Evolutionary conservation across 148 eudicot species (phyloP).

Genomic region (Drosera capensis): DNA sequence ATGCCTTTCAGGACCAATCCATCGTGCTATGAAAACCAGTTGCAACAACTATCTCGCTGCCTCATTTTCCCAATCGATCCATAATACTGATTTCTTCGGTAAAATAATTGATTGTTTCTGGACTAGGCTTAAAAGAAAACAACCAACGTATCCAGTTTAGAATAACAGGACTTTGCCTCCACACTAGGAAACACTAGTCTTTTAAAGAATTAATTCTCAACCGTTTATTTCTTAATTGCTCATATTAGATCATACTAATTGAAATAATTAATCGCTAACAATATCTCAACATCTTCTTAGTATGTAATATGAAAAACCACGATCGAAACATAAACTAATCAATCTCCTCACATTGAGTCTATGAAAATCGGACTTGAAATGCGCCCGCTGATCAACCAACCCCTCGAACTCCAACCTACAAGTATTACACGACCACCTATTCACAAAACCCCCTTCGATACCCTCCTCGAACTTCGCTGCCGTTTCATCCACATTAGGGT

Average conservation of each 20-base stretch:
- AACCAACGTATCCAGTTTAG: no score
- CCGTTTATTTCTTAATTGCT: no score
- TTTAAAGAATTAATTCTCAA: no score
- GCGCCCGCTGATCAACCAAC: slow-evolving; percentile 61
- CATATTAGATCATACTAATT: neutral
- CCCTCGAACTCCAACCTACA: slow-evolving; percentile 72
- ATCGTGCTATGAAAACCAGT: no score
- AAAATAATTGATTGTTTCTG: no score
- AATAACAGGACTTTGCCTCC: no score
- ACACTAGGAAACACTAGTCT: no score
- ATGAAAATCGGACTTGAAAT: slow-evolving; percentile 85
- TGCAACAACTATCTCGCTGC: no score
- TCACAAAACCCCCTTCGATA: slow-evolving; percentile 6
- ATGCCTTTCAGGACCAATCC: no score
- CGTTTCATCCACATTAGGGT: slow-evolving; percentile 11
- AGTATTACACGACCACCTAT: slow-evolving; percentile 72
- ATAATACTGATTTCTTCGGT: no score
- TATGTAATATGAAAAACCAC: neutral
- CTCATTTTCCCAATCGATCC: no score
- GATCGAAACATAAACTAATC: neutral
- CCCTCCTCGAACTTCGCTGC: slow-evolving; percentile 5
- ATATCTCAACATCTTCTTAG: neutral
- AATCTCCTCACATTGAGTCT: slow-evolving; percentile 88
- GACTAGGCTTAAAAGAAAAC: no score
- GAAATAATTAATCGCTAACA: neutral